Base-by-base conservation (phyloP, 2,329 filamentous ascomycete genomes). In the Plenodomus biglobosus region DNA sequence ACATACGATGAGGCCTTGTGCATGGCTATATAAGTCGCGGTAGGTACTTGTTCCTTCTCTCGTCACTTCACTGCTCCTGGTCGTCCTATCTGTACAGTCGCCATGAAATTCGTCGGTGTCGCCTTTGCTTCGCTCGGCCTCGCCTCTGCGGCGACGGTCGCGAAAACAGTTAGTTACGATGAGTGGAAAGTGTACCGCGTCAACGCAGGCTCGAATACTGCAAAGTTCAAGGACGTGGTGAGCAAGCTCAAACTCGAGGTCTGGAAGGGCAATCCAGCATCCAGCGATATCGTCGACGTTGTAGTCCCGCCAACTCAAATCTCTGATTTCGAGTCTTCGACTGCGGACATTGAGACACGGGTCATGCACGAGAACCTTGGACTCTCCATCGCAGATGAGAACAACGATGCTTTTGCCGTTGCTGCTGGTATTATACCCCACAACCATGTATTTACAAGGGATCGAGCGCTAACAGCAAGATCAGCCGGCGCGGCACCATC, bases 331-430 rank as follows among this genome's bases (percentile, higher is more conserved):
- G 59, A 67, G 38, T 42, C 58, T 35, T 58, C 61, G 22, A 62
- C 61, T 19, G 46, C 59, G 32, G 58, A 50, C 24, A 45, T 70
- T n/a, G 56, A 66, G 39, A 65, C 61, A 8, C 52, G 59, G 44
- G 40, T 71, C 36, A 71, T 73, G 65, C 68, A 72, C 45, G 62
- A 69, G n/a, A 61, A 73, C 17, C 62, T 73, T 46, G 70, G 70
- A 22, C 50, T 55, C n/a, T 67, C 68, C 7, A 70, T 73, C 41
- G 51, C 63, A 11, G 56, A 61, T 10, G 70, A 73, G 50, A 32
- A 11, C 27, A 32, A 10, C 15, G 52, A 62, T 11, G 48, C 49
- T 3, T 68, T 68, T 46, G 46, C 56, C 34, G 52, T 63, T 18
- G 70, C 68, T 64, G 62, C 66, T 40, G 62, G 68, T 70, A 66